phyloP scores from a whole-genome alignment of 75 land plant species.

The Pseudotsuga menziesii region DNA sequence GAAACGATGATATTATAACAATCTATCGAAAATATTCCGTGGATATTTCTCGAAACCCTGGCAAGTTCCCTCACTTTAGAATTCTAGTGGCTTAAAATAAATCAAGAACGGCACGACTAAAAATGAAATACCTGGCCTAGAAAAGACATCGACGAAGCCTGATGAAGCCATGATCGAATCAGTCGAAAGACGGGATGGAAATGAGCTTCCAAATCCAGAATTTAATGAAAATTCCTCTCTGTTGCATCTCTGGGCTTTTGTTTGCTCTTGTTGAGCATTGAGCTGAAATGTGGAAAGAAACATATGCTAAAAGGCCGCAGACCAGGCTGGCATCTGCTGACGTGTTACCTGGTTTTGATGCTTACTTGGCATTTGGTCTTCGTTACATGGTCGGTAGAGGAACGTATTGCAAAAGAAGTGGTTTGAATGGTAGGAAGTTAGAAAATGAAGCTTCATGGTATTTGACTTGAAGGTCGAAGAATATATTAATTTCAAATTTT shows the following conservation, averaged over 20 bases:
- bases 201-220: neutral
- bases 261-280: neutral
- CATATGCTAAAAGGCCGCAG: neutral
- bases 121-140: neutral
- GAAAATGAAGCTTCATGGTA: too few species aligned
- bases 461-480: too few species aligned
- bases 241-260: neutral
- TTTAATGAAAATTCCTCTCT: neutral
- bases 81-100: neutral
- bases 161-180: neutral
- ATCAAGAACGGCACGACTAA: neutral
- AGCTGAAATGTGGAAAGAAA: neutral
- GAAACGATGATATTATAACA: neutral
- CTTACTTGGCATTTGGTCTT: slow-evolving; percentile 2
- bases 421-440: too few species aligned
- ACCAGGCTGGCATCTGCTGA: slow-evolving; percentile 5
- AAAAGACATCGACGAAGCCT: neutral
- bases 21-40: neutral
- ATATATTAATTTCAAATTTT: too few species aligned
- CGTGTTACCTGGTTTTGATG: neutral
- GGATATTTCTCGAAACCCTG: neutral
- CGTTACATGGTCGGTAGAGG: neutral
- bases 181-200: neutral
- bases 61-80: neutral
- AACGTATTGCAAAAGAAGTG: too few species aligned